Evolutionary conservation across 345 rosid species (phyloP).

Genomic region (Camelina neglecta): DNA sequence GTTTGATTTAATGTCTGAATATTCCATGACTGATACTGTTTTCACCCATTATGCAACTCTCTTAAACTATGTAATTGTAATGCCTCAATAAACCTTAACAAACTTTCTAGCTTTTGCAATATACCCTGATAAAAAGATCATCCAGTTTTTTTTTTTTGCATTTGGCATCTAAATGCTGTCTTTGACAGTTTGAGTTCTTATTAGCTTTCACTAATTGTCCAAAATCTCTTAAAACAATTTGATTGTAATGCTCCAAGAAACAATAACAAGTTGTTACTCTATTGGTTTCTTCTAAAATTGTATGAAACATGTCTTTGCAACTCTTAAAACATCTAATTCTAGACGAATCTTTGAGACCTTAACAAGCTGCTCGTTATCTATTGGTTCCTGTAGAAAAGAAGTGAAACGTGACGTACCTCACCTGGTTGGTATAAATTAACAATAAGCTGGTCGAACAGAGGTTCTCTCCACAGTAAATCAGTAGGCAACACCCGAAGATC

Average conservation of each 20-base stretch:
- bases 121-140: neutral
- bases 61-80: neutral
- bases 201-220: neutral
- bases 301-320: neutral
- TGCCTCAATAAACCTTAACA: too few species aligned
- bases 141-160: neutral
- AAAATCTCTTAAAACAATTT: neutral
- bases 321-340: neutral
- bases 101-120: neutral
- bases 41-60: neutral
- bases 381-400: neutral
- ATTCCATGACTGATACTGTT: neutral
- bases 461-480: constrained; percentile 72
- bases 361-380: neutral
- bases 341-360: neutral
- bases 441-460: constrained; percentile 82
- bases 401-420: constrained; percentile 59
- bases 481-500: constrained; percentile 52
- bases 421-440: constrained; percentile 82
- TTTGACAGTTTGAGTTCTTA: neutral
- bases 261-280: constrained; percentile 2
- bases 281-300: neutral
- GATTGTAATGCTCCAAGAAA: constrained; percentile 4
- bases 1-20: neutral
- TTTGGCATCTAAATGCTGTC: neutral